Evolutionary conservation across 768 basidiomycete genomes (phyloP).

Genomic region (Termitomyces sp.): DNA sequence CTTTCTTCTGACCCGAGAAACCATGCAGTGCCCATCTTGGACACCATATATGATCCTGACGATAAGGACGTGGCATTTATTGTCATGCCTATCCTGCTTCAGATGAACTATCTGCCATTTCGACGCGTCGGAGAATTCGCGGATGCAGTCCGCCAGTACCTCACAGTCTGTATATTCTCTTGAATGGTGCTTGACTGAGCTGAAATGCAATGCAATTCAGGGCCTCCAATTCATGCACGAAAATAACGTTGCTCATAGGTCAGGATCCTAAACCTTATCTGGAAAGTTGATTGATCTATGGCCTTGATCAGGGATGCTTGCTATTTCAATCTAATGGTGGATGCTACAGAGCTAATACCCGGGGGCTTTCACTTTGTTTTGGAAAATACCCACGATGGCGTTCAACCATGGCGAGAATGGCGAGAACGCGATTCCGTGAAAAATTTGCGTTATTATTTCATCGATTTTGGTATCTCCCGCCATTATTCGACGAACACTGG

Average conservation of each 20-base stretch:
- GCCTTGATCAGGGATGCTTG: constrained; percentile 9
- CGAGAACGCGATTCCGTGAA: background rate
- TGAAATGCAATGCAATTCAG: background rate
- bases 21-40: constrained; percentile 4
- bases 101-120: constrained; percentile 8
- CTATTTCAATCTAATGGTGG: constrained; percentile 8
- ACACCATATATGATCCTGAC: constrained; percentile 3
- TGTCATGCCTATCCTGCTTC: constrained; percentile 11
- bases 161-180: background rate
- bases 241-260: constrained; percentile 21
- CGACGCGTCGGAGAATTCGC: constrained; percentile 10
- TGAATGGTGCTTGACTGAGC: background rate
- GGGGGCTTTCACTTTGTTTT: constrained; percentile 25
- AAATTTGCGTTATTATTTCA: background rate
- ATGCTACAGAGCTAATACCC: constrained; percentile 14
- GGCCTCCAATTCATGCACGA: constrained; percentile 21
- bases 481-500: constrained; percentile 20
- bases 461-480: constrained; percentile 14
- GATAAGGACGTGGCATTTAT: constrained; percentile 5
- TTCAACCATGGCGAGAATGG: background rate
- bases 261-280: background rate
- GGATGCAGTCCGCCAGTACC: constrained; percentile 8
- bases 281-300: background rate
- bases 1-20: constrained; percentile 5
- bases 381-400: constrained; percentile 13